Base-by-base conservation (phyloP, 768 basidiomycete genomes). In the Boletus edulis region DNA sequence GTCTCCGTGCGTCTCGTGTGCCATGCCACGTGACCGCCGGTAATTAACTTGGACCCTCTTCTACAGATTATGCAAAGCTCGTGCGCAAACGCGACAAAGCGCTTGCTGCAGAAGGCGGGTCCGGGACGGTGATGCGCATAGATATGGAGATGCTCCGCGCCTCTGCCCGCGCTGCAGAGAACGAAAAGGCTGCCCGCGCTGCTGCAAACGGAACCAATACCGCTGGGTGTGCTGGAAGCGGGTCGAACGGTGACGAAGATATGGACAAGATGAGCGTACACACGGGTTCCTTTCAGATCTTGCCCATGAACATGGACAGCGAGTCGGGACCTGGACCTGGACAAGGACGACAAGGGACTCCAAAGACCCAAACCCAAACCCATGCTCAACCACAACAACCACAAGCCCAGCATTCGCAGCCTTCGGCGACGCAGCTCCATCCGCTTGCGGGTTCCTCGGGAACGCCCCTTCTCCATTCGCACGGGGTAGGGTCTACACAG, bases 71-170 rank as follows among this genome's bases (percentile, higher is more conserved):
- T 60, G 89, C 89, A 11, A 91, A 91, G 64, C 78, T 91, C 31
- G 83, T 89, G 75, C 84, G 89, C 47, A 90, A 91, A 65, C 79
- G 85, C 42, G 87, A 89, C 45, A 90, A 90, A 67, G 76, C 76
- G 15, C 68, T 76, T 20, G 77, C 74, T 11, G 71, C 77, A n/a
- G 82, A 81, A 42, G 82, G 85, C 18, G 78, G 83, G 41, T 67
- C 59, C 4, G 65, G 72, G 5, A 70, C 69, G 7, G 51, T 56
- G 4, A 78, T 78, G 29, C 79, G 75, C 32, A 89, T 91, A 53
- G 87, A 89, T 65, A 77, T 91, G 69, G 88, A 90, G 58, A 89
- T 81, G 41, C 73, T 91, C 46, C 84, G 89, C 12, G 87, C 86
- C 27, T 90, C 85, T 43, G 81, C 85, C 1, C 72, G 83, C n/a